Conservation (phyloP, 73 alveolate genomes). For the Paramecium sexaurelia region DNA sequence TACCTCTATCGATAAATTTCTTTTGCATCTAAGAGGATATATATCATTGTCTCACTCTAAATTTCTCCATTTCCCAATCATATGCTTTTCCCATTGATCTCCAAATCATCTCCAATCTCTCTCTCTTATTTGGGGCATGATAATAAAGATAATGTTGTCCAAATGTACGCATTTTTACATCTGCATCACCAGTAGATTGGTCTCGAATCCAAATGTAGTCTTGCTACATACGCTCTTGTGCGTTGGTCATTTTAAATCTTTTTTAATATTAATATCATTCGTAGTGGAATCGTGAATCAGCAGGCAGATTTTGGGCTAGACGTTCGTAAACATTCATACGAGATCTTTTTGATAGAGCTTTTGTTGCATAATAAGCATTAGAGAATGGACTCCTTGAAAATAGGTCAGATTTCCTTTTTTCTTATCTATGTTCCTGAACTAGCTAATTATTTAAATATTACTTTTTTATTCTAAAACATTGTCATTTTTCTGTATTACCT, state of each 20-base stretch:
- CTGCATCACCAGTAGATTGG: slow-evolving; percentile 62
- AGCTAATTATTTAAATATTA: not conserved
- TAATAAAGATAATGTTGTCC: slow-evolving; percentile 65
- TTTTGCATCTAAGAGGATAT: slow-evolving; percentile 59
- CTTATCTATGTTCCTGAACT: slow-evolving; percentile 11
- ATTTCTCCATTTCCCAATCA: slow-evolving; percentile 71
- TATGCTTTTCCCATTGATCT: slow-evolving; percentile 68
- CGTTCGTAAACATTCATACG: not conserved
- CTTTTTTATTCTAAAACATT: not conserved
- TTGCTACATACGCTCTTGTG: slow-evolving; percentile 65
- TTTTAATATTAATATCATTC: slow-evolving; percentile 42
- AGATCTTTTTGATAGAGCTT: not conserved
- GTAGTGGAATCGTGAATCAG: slow-evolving; percentile 11
- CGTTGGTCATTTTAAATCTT: slow-evolving; percentile 57
- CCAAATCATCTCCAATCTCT: slow-evolving; percentile 71
- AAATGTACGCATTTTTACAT: slow-evolving; percentile 61
- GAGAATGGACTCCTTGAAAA: slow-evolving; percentile 11
- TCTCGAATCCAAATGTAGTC: slow-evolving; percentile 71
- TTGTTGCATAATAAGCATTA: slow-evolving; percentile 49
- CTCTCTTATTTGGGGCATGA: slow-evolving; percentile 70
- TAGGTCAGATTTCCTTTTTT: not conserved
- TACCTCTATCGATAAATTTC: slow-evolving; percentile 69
- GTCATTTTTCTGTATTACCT: not conserved
- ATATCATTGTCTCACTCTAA: slow-evolving; percentile 39
- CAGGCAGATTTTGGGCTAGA: not conserved